Base-by-base conservation (phyloP, 2,329 filamentous ascomycete species). In the Dactylellina parvicollis region DNA sequence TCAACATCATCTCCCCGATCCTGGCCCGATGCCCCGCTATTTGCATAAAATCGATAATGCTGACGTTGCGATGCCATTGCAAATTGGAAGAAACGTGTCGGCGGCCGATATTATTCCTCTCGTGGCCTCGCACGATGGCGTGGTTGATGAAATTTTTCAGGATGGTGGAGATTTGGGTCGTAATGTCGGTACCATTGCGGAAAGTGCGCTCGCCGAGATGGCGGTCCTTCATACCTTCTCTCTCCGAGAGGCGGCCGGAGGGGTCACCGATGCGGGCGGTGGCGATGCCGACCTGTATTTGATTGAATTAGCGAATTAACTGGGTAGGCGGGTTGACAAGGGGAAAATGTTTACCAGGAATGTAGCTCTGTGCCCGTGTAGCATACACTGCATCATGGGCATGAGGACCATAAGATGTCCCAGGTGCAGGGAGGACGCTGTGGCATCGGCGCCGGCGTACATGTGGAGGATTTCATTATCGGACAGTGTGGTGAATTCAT, bases 361-460 rank as follows among this genome's bases (percentile, higher is more conserved):
- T 54, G 90, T 83, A 24, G 89, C 85, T 30, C 86, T 83, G 79
- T 89, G 89, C 22, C 92, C 91, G 79, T 92, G 84, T 75, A 92
- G 83, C 81, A 92, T 92, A 83, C 93, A 86, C 89, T 91, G 94
- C 82, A 92, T 92, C 22, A 94, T 83, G 14, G 90, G 87, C 91
- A 95, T 95, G 61, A 94, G 83, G 20, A 92, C 90, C 12, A 95
- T 83, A 4, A 96, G 83, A 79, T 96, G 91, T 67, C 92, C 92
- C 49, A 95, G 83, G 78, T 96, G 92, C 70, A 95, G 83, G 1
- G 91, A 95, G 64, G 87, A 83, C 12, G 90, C 91, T 0, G 92
- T 95, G 3, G 92, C 91, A 79, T 96, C 92, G 78, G 95, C 87
- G 76, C 92, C 92, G 59, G 91, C 89, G 78, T 96, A 96, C 70